These are phyloP conservation scores for Petunia hybrid DNA, from an alignment of 305 asterid genomes.

Conservation along the genomic window DNA sequence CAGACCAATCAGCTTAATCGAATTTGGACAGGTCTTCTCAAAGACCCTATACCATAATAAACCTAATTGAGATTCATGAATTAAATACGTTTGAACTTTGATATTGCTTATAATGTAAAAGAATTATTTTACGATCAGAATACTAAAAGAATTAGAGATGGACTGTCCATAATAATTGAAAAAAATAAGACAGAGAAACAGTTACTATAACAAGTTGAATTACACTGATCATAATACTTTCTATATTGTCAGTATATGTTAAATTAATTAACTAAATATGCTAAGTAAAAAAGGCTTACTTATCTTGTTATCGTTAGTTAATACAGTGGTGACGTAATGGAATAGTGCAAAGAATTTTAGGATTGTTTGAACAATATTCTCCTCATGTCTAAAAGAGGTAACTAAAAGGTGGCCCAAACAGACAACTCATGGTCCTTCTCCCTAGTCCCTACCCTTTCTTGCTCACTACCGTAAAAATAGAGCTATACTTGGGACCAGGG, in stretches of 20 bases:
- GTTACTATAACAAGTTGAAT: too few species aligned
- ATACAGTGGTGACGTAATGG: slow-evolving; percentile 43
- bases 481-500: neutral
- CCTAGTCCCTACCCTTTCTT: slow-evolving; percentile 54
- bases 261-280: too few species aligned
- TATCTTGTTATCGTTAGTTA: neutral
- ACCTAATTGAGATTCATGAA: neutral
- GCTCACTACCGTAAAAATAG: slow-evolving; percentile 33
- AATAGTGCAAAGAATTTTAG: slow-evolving; percentile 45
- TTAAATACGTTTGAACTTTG: neutral
- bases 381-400: slow-evolving; percentile 48
- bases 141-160: too few species aligned
- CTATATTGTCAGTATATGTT: too few species aligned
- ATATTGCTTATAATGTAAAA: too few species aligned
- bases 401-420: slow-evolving; percentile 42
- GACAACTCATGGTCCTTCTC: slow-evolving; percentile 31
- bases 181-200: too few species aligned
- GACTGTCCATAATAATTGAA: too few species aligned
- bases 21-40: neutral
- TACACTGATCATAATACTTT: too few species aligned
- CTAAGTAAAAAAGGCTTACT: neutral
- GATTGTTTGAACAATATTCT: neutral
- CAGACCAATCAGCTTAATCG: slow-evolving; percentile 3
- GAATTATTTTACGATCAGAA: too few species aligned
- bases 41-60: neutral